Percentiles rank a stretch among this genome's conserved stretches.
These are phyloP conservation scores for Ceratorhiza oryzae-sativae DNA, from an alignment of 1,284 basidiomycete genomes.

Conservation along the genomic window DNA sequence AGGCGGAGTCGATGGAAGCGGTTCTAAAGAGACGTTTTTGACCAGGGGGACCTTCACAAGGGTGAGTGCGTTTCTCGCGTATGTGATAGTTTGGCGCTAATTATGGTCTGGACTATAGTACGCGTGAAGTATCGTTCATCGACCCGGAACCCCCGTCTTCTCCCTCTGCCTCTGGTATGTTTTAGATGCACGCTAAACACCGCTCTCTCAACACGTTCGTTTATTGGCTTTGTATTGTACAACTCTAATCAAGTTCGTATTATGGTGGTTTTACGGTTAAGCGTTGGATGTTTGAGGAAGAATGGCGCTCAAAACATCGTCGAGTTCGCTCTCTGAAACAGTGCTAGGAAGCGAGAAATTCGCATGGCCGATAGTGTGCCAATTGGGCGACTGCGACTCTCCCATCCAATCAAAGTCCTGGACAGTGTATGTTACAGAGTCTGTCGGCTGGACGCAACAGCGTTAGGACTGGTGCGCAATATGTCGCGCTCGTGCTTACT, in stretches of 20 bases:
- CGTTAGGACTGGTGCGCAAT: background rate
- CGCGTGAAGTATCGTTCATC: slow-evolving; percentile 6
- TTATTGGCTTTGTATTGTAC: background rate
- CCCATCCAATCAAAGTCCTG: slow-evolving; percentile 38
- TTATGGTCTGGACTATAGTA: slow-evolving; percentile 16
- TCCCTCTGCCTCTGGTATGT: too few species aligned
- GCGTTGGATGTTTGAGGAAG: background rate
- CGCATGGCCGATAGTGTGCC: slow-evolving; percentile 3
- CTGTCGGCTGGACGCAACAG: background rate
- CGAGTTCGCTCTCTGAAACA: background rate
- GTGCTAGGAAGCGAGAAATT: background rate
- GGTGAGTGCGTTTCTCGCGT: slow-evolving; percentile 57
- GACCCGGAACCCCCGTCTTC: too few species aligned
- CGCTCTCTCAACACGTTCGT: background rate
- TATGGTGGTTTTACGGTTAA: background rate
- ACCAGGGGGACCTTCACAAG: slow-evolving; percentile 83
- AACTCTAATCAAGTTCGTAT: background rate
- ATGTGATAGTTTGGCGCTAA: background rate
- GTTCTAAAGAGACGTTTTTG: slow-evolving; percentile 79
- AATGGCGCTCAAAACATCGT: background rate
- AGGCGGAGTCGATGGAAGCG: slow-evolving; percentile 59
- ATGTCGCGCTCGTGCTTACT: background rate
- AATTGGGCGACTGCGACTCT: slow-evolving; percentile 15
- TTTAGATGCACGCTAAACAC: background rate
- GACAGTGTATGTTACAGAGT: background rate